Evolutionary conservation across 1,284 basidiomycete species (phyloP), one percentile per base, ranked within the genome.

Genomic region (Xerocomus nothofagi): DNA sequence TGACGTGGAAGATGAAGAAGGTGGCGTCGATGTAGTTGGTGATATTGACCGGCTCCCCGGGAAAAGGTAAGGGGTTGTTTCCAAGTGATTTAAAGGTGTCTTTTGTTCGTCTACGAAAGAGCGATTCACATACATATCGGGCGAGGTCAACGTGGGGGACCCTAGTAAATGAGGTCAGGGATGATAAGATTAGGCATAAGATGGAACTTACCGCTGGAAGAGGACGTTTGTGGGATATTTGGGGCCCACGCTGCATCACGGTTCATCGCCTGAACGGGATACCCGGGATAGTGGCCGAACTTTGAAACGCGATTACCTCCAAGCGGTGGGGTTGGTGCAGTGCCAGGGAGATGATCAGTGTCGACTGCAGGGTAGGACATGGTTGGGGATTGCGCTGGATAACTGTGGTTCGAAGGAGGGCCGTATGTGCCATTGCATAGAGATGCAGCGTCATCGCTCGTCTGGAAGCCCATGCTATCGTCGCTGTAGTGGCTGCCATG

Each of bases 1-100:
- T 46, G 81, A 76, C 33, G 82, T 76, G 50, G 82, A 80, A 36
- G 85, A 80, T 21, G 82, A 78, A 20, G 84, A 84, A 41, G 80
- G 78, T 30, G 81, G 79, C n/a, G 82, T 83, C 6, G 84, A 84
- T 18, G 77, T 73, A 17, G 77, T 75, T 30, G 85, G 84, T n/a
- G 86, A 88, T 57, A 87, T 75, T 17, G 86, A 86, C 45, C 86
- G 82, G 64, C 82, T 86, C 50, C 73, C 73, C 18, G 83, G 73
- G 63, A 85, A 86, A 43, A 82, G 74, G 63, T 87, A 88, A 11
- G 82, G 76, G 7, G 81, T 74, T 32, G 74, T 71, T 55, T 86
- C 80, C 49, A 84, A 69, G 47, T 71, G 74, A 53, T 75, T 75
- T 44, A 86, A 59, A 31, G 77, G 58, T 32, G 78, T 68, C 65